Percentiles rank a stretch among this genome's conserved stretches.
Conservation (phyloP, 495 filamentous ascomycete species). For the Tuber melanosporum region DNA sequence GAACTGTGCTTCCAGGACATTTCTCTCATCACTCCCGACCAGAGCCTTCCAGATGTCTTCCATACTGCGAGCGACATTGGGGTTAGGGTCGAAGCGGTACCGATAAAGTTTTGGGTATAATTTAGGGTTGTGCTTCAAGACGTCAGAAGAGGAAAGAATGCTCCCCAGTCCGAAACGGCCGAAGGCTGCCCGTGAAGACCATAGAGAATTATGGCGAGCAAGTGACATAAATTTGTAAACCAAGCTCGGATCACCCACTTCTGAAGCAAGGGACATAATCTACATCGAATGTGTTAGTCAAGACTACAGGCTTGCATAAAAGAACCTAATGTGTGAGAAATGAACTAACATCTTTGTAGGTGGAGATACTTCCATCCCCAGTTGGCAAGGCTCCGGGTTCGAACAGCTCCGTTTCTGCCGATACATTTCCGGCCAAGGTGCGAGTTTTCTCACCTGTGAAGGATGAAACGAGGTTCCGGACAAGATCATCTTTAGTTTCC, state of each 20-base stretch:
- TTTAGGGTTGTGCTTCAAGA: slow-evolving; percentile 70
- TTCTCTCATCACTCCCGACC: slow-evolving; percentile 66
- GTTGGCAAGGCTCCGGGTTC: slow-evolving; percentile 89
- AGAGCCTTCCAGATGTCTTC: slow-evolving; percentile 92
- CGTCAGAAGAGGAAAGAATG: slow-evolving; percentile 79
- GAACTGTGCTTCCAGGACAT: slow-evolving; percentile 77
- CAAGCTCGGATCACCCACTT: slow-evolving; percentile 87
- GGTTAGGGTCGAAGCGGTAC: slow-evolving; percentile 90
- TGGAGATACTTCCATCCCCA: slow-evolving; percentile 81
- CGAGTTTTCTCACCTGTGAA: slow-evolving; percentile 70
- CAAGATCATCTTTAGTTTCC: slow-evolving; percentile 69
- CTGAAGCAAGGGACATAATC: slow-evolving; percentile 84
- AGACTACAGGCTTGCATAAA: not conserved
- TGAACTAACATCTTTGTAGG: slow-evolving; percentile 55
- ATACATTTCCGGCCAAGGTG: slow-evolving; percentile 65
- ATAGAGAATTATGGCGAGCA: slow-evolving; percentile 87
- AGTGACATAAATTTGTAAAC: slow-evolving; percentile 97
- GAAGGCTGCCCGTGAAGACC: slow-evolving; percentile 91
- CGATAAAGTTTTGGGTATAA: slow-evolving; percentile 90
- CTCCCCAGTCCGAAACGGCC: slow-evolving; percentile 86
- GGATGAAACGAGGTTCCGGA: slow-evolving; percentile 74
- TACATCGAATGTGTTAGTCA: slow-evolving; percentile 48
- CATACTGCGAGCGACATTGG: slow-evolving; percentile 88
- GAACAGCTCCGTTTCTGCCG: slow-evolving; percentile 83
- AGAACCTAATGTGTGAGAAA: not conserved